Evolutionary conservation across 2,329 filamentous ascomycete species (phyloP).

Genomic region (Daldinia sp.): DNA sequence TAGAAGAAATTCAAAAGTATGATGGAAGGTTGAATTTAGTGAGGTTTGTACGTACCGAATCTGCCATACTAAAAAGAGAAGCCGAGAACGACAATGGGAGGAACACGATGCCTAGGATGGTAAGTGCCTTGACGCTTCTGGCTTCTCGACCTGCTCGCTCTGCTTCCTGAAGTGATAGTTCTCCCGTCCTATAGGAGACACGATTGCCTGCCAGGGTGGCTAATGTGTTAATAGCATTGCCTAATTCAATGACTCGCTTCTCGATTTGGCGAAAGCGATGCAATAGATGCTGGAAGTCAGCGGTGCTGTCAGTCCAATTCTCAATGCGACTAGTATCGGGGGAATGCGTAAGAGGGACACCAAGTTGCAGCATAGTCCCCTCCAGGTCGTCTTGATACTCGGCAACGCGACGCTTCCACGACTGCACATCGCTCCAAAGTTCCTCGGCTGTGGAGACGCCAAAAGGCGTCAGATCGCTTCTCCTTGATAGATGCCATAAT

Average conservation of each 20-base stretch:
- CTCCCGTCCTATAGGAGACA: neutral
- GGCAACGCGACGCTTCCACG: conserved; percentile 6
- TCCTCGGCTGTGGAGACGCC: conserved; percentile 3
- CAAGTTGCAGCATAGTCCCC: conserved; percentile 9
- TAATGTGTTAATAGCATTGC: neutral
- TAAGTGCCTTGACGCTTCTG: conserved; percentile 7
- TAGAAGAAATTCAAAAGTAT: neutral
- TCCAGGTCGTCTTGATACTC: conserved; percentile 6
- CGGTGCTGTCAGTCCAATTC: neutral
- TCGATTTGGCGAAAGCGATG: neutral
- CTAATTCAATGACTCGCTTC: conserved; percentile 2
- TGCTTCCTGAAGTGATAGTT: conserved; percentile 2
- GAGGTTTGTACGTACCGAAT: conserved; percentile 5
- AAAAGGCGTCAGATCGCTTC: conserved; percentile 4
- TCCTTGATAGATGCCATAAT: conserved; percentile 6
- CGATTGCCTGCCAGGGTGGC: conserved; percentile 7
- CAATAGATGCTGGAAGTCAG: neutral
- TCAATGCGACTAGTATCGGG: neutral
- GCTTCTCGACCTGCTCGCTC: conserved; percentile 1
- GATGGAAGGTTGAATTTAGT: neutral
- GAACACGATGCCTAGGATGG: conserved; percentile 1
- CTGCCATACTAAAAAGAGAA: conserved; percentile 11
- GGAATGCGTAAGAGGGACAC: neutral
- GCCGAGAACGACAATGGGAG: conserved; percentile 4
- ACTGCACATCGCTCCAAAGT: conserved; percentile 10